Evolutionary conservation across 495 filamentous ascomycete species (phyloP), one percentile per base, ranked within the genome.

Genomic region (Xylaria castorea): DNA sequence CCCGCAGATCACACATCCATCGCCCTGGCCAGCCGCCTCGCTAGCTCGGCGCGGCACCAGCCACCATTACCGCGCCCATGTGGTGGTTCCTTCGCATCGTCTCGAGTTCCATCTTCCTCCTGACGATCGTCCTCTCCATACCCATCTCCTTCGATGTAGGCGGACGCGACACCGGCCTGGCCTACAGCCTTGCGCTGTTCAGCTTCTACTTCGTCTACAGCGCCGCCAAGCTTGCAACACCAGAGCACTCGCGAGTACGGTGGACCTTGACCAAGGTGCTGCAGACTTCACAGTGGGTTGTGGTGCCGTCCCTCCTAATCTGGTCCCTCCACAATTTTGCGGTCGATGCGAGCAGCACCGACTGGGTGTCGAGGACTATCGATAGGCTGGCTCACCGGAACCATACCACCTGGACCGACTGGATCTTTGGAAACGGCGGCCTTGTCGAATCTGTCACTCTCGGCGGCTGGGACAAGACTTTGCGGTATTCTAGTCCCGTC

Each of bases 141-240:
- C 96, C 96, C 71, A 89, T 99, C 68, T 92, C 96, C 74, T 99
- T 98, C 82, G 96, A 99, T 86, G 94, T 99, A 77, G 96, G 96
- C 79, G 96, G 96, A 64, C 90, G 94, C 80, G 93, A 94, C 73
- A 95, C 94, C 80, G 96, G 96, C 74, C 88, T 99, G 75, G 94
- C 93, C 75, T 98, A 93, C 83, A 97, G 94, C 74, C 88, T 97
- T 51, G 89, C 93, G 16, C 88, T 99, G 25, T 92, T 94, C 46
- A 83, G 85, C 73, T 97, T 97, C 85, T 98, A 99, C 84, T 92
- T 97, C 78, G 83, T 95, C 76, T 93, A 96, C 81, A 97, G 93
- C 46, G 84, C 90, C 67, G 86, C 93, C 75, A 92, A 91, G 74
- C 87, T 98, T 44, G 85, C 91, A 12, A 97, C 94, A 5, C 95